These are phyloP conservation scores for Globisporangium splendens DNA, from an alignment of 352 stramenopile species.

Conservation along the genomic window DNA sequence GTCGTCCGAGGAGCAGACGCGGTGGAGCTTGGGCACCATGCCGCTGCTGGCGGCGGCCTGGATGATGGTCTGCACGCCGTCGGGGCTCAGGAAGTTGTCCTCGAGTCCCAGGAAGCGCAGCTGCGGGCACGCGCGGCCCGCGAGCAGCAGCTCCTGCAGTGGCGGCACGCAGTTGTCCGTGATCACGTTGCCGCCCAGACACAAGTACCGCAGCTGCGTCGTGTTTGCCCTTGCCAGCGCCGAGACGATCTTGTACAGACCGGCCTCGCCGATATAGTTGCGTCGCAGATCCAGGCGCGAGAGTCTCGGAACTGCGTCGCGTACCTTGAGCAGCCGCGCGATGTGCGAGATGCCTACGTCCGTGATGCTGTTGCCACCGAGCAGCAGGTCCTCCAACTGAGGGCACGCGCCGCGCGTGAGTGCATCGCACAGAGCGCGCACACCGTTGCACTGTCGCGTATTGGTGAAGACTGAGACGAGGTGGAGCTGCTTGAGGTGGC, in stretches of 20 bases:
- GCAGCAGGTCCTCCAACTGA: conserved; percentile 44
- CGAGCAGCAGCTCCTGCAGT: conserved; percentile 41
- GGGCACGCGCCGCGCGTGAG: conserved; percentile 45
- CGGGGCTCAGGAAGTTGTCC: conserved; percentile 72
- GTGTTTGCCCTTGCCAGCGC: conserved; percentile 20
- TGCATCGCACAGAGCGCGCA: conserved; percentile 36
- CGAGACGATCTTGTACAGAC: conserved; percentile 34
- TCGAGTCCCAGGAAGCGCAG: conserved; percentile 75
- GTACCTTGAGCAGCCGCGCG: conserved; percentile 34
- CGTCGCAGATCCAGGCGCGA: conserved; percentile 54
- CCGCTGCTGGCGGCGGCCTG: conserved; percentile 40
- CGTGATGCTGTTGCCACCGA: conserved; percentile 66
- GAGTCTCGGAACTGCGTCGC: conserved; percentile 28
- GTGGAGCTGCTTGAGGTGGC: conserved; percentile 47
- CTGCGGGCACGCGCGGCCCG: conserved; percentile 29
- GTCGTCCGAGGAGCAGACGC: conserved; percentile 39
- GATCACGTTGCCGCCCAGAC: conserved; percentile 77
- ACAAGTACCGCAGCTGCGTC: conserved; percentile 55
- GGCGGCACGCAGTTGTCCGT: conserved; percentile 69
- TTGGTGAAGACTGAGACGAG: conserved; percentile 71
- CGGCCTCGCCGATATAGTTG: conserved; percentile 70
- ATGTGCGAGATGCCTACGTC: conserved; percentile 49
- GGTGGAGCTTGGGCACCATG: conserved; percentile 45
- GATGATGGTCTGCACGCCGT: conserved; percentile 63
- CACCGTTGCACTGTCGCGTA: conserved; percentile 48